Evolutionary conservation across 805 yeast genomes (phyloP).

Genomic region (Ogataea methanolica): DNA sequence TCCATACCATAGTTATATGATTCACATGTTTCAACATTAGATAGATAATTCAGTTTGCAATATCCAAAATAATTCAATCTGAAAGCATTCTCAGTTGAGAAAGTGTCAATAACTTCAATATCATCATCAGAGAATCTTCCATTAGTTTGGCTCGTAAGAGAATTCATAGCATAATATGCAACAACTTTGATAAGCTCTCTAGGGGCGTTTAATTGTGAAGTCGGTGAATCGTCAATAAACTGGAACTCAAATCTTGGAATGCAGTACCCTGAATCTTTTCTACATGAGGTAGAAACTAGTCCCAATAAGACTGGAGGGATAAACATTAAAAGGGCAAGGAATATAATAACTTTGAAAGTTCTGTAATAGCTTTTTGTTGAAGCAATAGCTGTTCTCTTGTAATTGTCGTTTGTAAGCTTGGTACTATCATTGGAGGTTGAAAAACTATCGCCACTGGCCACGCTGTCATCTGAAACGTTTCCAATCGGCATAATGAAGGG

Average conservation of each 20-base stretch:
- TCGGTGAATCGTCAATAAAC: constrained; percentile 32
- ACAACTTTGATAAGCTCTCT: constrained; percentile 40
- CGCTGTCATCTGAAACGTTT: too few relatives aligned
- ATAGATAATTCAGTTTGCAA: constrained; percentile 35
- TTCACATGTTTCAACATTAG: constrained; percentile 27
- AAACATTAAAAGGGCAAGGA: constrained; percentile 22
- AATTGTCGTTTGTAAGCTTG: neutral
- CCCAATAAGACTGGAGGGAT: constrained; percentile 20
- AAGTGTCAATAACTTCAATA: constrained; percentile 37
- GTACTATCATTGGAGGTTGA: too few relatives aligned
- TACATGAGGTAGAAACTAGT: constrained; percentile 30
- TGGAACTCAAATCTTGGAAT: constrained; percentile 41
- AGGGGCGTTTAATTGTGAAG: constrained; percentile 34
- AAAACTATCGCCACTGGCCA: too few relatives aligned
- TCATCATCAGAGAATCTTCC: constrained; percentile 11
- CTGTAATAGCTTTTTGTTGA: constrained; percentile 17
- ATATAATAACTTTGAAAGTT: constrained; percentile 18
- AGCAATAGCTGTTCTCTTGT: constrained; percentile 2
- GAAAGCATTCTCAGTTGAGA: constrained; percentile 37
- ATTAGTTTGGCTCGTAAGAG: constrained; percentile 24
- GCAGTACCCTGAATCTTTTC: constrained; percentile 28
- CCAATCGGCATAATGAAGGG: too few relatives aligned
- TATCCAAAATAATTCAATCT: constrained; percentile 44
- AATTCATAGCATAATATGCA: constrained; percentile 42
- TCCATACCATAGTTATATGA: constrained; percentile 40